These are phyloP conservation scores for Phytophthora megakarya DNA, from an alignment of 352 stramenopile genomes.

Conservation along the genomic window DNA sequence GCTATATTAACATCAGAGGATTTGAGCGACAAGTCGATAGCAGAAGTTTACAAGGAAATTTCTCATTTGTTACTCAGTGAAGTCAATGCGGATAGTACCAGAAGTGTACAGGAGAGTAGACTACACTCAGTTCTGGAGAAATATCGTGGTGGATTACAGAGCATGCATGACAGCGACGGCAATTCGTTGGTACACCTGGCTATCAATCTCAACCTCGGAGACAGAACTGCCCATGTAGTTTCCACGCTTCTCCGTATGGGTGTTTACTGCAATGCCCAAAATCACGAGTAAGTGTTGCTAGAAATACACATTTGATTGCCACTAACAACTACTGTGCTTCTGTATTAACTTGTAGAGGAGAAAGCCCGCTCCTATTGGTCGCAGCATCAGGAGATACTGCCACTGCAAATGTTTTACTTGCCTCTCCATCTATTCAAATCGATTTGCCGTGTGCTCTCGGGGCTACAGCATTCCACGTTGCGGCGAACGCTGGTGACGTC, in stretches of 20 bases:
- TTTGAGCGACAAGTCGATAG: neutral
- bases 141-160: neutral
- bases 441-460: constrained; percentile 53
- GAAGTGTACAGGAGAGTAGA: neutral
- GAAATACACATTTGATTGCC: neutral
- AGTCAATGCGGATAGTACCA: neutral
- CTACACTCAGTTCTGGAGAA: constrained; percentile 4
- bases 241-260: constrained; percentile 37
- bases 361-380: constrained; percentile 59
- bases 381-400: constrained; percentile 54
- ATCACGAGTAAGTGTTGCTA: constrained; percentile 52
- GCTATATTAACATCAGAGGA: neutral
- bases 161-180: constrained; percentile 41
- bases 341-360: constrained; percentile 31
- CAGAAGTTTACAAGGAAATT: constrained; percentile 12
- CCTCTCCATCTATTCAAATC: constrained; percentile 32
- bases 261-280: constrained; percentile 54
- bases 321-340: neutral
- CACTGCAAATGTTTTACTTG: constrained; percentile 17
- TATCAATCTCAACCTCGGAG: constrained; percentile 41
- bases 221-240: constrained; percentile 23
- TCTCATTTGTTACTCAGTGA: constrained; percentile 4
- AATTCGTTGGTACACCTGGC: constrained; percentile 61
- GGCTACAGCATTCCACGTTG: constrained; percentile 60
- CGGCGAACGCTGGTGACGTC: constrained; percentile 62